These are phyloP conservation scores for Chamaenerion angustifolium DNA, from an alignment of 345 rosid species.

Conservation along the genomic window DNA sequence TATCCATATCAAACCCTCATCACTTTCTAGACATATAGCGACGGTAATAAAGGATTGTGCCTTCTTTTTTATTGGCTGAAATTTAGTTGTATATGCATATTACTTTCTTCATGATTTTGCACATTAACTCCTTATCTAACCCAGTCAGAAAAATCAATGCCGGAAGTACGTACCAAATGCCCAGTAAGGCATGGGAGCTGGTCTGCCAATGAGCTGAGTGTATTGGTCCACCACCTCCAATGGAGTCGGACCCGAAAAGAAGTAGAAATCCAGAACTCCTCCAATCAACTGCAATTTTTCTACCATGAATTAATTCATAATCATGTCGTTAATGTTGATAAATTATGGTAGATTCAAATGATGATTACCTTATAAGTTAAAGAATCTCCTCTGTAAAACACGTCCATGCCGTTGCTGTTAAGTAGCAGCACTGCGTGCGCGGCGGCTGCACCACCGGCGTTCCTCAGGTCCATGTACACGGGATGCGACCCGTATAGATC, in stretches of 20 bases:
- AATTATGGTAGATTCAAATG: too few species aligned
- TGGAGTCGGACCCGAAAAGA: conserved; percentile 77
- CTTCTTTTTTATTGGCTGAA: too few species aligned
- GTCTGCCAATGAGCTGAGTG: conserved; percentile 68
- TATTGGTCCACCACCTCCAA: conserved; percentile 75
- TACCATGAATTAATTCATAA: too few species aligned
- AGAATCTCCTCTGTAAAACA: conserved; percentile 66
- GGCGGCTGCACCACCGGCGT: conserved; percentile 40
- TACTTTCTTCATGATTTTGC: too few species aligned
- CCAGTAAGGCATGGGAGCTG: conserved; percentile 99
- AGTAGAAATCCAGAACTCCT: conserved; percentile 85
- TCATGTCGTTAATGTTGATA: too few species aligned
- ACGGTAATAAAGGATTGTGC: too few species aligned
- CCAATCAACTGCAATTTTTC: conserved; percentile 32
- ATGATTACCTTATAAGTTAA: conserved; percentile 50
- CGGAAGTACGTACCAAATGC: conserved; percentile 46
- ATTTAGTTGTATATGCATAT: too few species aligned
- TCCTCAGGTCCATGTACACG: conserved; percentile 91
- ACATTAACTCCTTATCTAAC: neutral
- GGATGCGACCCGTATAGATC: conserved; percentile 95
- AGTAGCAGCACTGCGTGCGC: conserved; percentile 77
- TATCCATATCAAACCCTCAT: too few species aligned
- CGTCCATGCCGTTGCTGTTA: conserved; percentile 97
- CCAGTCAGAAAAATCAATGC: neutral
- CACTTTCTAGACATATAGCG: too few species aligned